Base-by-base conservation (phyloP, 1,284 basidiomycete species). In the Porogramme epimiltina region DNA sequence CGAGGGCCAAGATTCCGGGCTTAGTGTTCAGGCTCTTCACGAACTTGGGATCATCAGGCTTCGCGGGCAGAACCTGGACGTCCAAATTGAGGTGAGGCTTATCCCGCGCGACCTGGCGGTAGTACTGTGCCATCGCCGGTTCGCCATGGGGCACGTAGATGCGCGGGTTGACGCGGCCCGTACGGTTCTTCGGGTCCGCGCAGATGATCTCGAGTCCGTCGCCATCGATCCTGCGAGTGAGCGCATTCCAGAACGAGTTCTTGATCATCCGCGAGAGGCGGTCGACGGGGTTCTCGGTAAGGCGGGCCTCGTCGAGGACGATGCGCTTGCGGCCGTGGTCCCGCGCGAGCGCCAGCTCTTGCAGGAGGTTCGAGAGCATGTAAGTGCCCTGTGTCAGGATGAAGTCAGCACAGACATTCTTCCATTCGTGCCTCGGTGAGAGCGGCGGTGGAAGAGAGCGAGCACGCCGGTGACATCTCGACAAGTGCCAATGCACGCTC, bases 351-450 rank as follows among this genome's bases (percentile, higher is more conserved):
- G 96, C 97, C 38, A 99, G 87, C 70, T 99, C 96, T 77, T 99
- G 97, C 24, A 99, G 79, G n/a, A 99, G 84, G 71, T 98, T 99
- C 11, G 96, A 98, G 37, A 99, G 80, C 96, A 98, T 98, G 75
- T 99, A 98, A 15, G 90, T 96, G 40, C 95, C 95, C 93, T 95
- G 59, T 24, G 26, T 16, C 6, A n/a, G 10, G 13, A 36, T 28
- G 39, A 9, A 20, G 43, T 58, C n/a, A 58, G 51, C n/a, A 41
- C 11, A 18, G 10, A 18, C 13, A 10, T 34, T 34, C n/a, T n/a
- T 10, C 37, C 8, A 31, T 6, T 8, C 6, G 6, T 31, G 6
- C 28, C 6, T 31, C 28, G 28, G 28, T 31, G 28, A 6, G 28
- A 13, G 13, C 28, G 6, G 28, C 13, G 28, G 28, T 31, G 28